Conservation (phyloP, 169 alveolate species). For the Eimeria brunetti region DNA sequence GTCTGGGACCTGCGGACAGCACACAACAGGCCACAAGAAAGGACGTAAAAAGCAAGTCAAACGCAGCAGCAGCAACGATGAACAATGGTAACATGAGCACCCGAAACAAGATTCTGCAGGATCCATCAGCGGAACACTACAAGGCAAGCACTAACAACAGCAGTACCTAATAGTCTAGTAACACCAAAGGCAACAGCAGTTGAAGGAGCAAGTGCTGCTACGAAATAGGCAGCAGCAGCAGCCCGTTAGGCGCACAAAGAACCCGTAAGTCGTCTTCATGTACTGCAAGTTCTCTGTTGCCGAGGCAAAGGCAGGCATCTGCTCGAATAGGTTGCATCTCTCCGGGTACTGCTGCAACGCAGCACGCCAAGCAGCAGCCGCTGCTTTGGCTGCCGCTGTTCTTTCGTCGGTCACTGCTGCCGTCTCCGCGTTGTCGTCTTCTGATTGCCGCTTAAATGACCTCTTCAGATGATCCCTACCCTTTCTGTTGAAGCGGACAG, state of each 20-base stretch:
- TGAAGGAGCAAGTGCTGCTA: neutral
- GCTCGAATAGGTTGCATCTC: conserved; percentile 60
- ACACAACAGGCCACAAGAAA: neutral
- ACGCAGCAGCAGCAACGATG: neutral
- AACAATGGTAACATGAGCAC: conserved; percentile 12
- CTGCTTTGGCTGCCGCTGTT: conserved; percentile 55
- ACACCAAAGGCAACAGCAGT: neutral
- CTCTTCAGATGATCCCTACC: conserved; percentile 48
- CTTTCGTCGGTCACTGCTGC: neutral
- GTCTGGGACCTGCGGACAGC: conserved; percentile 42
- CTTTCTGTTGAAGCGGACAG: conserved; percentile 61
- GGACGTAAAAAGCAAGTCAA: neutral
- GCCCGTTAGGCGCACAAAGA: conserved; percentile 9
- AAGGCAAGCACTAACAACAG: neutral
- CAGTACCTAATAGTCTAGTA: neutral
- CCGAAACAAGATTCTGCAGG: neutral
- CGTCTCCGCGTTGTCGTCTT: neutral
- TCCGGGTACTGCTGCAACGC: conserved; percentile 65
- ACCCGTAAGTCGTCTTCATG: conserved; percentile 38
- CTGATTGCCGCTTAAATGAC: neutral
- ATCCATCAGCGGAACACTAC: neutral
- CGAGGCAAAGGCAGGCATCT: conserved; percentile 62
- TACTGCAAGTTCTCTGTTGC: conserved; percentile 45
- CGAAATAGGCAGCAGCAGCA: conserved; percentile 26
- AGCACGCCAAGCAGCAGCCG: conserved; percentile 72